phyloP scores from a whole-genome alignment of 768 basidiomycete species.

The Piloderma croceum region DNA sequence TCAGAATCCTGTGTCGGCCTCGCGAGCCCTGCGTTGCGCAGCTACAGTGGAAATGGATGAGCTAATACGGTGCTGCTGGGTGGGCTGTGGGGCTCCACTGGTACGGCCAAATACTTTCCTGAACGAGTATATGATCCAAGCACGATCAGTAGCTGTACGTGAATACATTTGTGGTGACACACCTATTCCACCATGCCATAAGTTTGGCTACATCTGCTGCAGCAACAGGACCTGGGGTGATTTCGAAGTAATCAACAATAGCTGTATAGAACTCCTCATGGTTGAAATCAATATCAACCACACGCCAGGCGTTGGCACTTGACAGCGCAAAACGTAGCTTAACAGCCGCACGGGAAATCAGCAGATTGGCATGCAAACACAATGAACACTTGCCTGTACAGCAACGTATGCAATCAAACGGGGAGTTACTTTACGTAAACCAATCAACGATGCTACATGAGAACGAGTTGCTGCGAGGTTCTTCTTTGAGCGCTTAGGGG shows the following conservation, averaged over 20 bases:
- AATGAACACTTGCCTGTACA: slow-evolving; percentile 16
- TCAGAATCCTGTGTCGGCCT: too few relatives aligned
- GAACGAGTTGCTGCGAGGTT: slow-evolving; percentile 1
- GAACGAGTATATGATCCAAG: too few relatives aligned
- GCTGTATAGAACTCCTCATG: slow-evolving; percentile 7
- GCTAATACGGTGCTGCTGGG: too few relatives aligned
- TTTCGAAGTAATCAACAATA: too few relatives aligned
- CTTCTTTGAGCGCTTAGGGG: not conserved
- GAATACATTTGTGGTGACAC: too few relatives aligned
- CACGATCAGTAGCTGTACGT: too few relatives aligned
- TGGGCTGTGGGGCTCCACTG: too few relatives aligned
- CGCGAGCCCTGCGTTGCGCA: too few relatives aligned
- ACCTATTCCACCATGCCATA: slow-evolving; percentile 17
- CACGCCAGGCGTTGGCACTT: slow-evolving; percentile 5
- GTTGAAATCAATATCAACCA: slow-evolving; percentile 9
- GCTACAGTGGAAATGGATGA: too few relatives aligned
- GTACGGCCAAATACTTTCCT: too few relatives aligned
- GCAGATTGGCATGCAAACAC: too few relatives aligned
- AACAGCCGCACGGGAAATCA: not conserved
- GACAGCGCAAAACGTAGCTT: slow-evolving; percentile 14
- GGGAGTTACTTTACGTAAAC: slow-evolving; percentile 16
- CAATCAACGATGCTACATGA: slow-evolving; percentile 7
- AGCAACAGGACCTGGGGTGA: slow-evolving; percentile 6
- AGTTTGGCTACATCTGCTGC: slow-evolving; percentile 1
- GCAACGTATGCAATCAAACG: slow-evolving; percentile 19